Evolutionary conservation across 768 basidiomycete species (phyloP), one percentile per base, ranked within the genome.

Genomic region (Rhodocollybia butyracea): DNA sequence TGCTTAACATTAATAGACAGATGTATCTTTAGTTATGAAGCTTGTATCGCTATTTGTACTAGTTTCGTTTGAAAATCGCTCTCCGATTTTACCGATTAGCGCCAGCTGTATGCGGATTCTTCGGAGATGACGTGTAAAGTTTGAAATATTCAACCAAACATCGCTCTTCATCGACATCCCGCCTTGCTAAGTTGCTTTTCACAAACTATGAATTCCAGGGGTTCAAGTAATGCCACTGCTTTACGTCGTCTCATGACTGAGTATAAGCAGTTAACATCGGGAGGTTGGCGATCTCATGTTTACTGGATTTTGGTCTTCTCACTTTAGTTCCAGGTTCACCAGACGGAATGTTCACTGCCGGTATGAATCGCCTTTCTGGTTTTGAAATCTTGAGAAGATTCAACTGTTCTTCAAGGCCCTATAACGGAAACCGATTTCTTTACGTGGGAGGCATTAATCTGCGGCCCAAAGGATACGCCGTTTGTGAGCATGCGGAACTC

Each of bases 271-370:
- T 79, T 93, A 64, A 90, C 88, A 1, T 76, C 91, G 7, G 85
- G 86, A 74, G 89, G 87, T 88, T 59, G 57, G 74, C 53, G n/a
- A n/a, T n/a, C n/a, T n/a, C n/a, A n/a, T n/a, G n/a, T n/a, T n/a
- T n/a, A n/a, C n/a, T n/a, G n/a, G n/a, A n/a, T n/a, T n/a, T n/a
- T n/a, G n/a, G n/a, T n/a, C n/a, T n/a, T 8, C 34, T 29, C 42
- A 32, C 45, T 62, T 46, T 47, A 43, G 24, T 31, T 51, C 26
- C 59, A 90, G 89, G 89, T 60, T 86, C 91, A 15, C 90, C 91
- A 5, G 95, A 98, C 70, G 89, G 87, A 54, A 97, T 98, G 94
- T 97, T 97, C 67, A 96, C 94, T 46, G 94, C 95, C 57, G 92
- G 88, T 81, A 59, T 56, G 68, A 52, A 36, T 39, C 17, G 46